Evolutionary conservation across 2,329 filamentous ascomycete species (phyloP).

Genomic region (Neonectria coccinea): DNA sequence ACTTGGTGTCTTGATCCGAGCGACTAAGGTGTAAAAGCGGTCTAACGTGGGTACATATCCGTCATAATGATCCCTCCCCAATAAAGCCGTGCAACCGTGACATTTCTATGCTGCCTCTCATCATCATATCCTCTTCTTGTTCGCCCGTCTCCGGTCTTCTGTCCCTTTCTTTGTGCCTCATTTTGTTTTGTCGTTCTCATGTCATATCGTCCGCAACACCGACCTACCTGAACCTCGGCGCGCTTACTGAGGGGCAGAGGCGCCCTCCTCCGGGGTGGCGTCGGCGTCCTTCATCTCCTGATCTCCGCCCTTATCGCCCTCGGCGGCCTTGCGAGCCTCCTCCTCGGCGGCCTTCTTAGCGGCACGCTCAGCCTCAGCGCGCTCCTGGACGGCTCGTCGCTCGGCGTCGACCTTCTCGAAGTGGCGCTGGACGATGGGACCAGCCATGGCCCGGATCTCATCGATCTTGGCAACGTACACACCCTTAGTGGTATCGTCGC

Average conservation of each 20-base stretch:
- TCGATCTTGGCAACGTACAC: constrained; percentile 96
- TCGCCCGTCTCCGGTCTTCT: constrained; percentile 15
- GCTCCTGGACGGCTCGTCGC: constrained; percentile 81
- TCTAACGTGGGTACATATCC: constrained; percentile 49
- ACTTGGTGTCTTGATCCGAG: constrained; percentile 45
- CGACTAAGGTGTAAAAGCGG: constrained; percentile 46
- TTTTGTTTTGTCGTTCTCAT: constrained; percentile 43
- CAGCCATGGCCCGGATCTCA: constrained; percentile 90
- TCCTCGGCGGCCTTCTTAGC: constrained; percentile 75
- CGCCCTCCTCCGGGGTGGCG: constrained; percentile 63
- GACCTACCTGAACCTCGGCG: constrained; percentile 12
- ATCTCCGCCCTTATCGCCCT: constrained; percentile 65
- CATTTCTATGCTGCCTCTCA: constrained; percentile 28
- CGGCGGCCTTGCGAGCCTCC: constrained; percentile 65
- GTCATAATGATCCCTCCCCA: constrained; percentile 46
- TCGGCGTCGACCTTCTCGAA: constrained; percentile 94
- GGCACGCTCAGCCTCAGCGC: constrained; percentile 80
- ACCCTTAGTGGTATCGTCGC: constrained; percentile 93
- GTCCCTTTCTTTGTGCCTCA: constrained; percentile 25
- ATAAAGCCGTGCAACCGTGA: constrained; percentile 44
- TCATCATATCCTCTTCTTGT: constrained; percentile 24
- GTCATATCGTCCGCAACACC: constrained; percentile 34
- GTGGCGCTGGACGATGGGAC: constrained; percentile 92
- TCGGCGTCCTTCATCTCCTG: constrained; percentile 75
- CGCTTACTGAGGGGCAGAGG: constrained; percentile 52